phyloP scores from a whole-genome alignment of 1,284 basidiomycete species.

The Cystobasidiaceae sp. region DNA sequence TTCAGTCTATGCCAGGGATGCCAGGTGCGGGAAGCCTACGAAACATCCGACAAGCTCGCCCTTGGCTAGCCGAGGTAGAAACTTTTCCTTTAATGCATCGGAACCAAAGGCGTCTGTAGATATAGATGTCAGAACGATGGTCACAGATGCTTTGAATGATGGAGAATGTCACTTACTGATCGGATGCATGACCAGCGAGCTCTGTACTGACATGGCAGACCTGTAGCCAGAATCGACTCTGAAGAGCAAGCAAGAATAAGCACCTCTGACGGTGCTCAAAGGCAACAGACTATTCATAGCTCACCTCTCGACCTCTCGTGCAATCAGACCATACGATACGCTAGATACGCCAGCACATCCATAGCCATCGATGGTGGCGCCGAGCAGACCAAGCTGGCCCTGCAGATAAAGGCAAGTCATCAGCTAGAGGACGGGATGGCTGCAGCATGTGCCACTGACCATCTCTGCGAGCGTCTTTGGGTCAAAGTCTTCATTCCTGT shows the following conservation, averaged over 20 bases:
- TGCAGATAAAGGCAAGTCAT: not conserved
- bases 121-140: not conserved
- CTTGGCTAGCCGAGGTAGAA: conserved; percentile 75
- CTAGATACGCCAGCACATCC: conserved; percentile 76
- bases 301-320: conserved; percentile 84
- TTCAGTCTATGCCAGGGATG: not conserved
- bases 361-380: conserved; percentile 87
- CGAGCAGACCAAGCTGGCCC: conserved; percentile 82
- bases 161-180: conserved; percentile 53
- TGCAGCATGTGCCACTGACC: conserved; percentile 42
- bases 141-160: too few relatives aligned
- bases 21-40: conserved; percentile 54
- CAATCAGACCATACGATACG: conserved; percentile 81
- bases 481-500: conserved; percentile 83
- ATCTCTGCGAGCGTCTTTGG: conserved; percentile 74
- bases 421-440: not conserved
- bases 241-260: not conserved
- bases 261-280: not conserved
- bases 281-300: conserved; percentile 31
- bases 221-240: conserved; percentile 94
- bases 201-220: conserved; percentile 92
- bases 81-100: conserved; percentile 85
- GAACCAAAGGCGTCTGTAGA: conserved; percentile 70
- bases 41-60: conserved; percentile 91
- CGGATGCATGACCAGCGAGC: conserved; percentile 95